Conservation (phyloP, 768 basidiomycete genomes). For the Suillus alpinus region DNA sequence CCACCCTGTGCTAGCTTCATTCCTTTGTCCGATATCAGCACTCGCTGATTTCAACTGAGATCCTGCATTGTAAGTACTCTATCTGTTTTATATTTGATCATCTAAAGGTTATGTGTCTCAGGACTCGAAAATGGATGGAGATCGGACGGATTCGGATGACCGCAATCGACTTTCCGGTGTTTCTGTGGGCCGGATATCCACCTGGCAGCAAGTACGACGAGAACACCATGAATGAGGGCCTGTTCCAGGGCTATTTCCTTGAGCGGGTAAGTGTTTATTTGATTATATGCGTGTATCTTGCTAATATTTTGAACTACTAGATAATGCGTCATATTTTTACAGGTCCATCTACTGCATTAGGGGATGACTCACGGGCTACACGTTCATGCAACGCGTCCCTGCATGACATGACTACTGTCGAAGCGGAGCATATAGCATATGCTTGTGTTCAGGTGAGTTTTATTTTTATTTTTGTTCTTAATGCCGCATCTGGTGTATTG, state of each 20-base stretch:
- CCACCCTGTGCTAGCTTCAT: background rate
- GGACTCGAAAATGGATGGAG: background rate
- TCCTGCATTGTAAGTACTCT: background rate
- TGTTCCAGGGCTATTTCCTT: conserved; percentile 3
- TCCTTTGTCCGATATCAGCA: background rate
- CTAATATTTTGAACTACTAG: background rate
- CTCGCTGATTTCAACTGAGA: background rate
- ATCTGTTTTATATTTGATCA: background rate
- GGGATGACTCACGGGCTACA: background rate
- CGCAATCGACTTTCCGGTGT: background rate
- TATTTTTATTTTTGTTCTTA: background rate
- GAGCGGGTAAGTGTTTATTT: conserved; percentile 3
- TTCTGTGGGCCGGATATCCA: conserved; percentile 5
- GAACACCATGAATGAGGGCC: background rate
- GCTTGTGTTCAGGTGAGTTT: background rate
- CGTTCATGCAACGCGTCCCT: background rate
- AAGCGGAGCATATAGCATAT: conserved; percentile 7
- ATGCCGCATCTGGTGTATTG: background rate
- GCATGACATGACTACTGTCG: background rate
- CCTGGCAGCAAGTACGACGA: background rate
- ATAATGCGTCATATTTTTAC: conserved; percentile 5
- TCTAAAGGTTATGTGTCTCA: background rate
- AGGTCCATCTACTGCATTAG: background rate
- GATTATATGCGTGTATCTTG: background rate
- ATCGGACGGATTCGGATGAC: conserved; percentile 6